These are phyloP conservation scores for Chrysoporthe deuterocubensis DNA, from an alignment of 2,329 filamentous ascomycete genomes.

Conservation along the genomic window DNA sequence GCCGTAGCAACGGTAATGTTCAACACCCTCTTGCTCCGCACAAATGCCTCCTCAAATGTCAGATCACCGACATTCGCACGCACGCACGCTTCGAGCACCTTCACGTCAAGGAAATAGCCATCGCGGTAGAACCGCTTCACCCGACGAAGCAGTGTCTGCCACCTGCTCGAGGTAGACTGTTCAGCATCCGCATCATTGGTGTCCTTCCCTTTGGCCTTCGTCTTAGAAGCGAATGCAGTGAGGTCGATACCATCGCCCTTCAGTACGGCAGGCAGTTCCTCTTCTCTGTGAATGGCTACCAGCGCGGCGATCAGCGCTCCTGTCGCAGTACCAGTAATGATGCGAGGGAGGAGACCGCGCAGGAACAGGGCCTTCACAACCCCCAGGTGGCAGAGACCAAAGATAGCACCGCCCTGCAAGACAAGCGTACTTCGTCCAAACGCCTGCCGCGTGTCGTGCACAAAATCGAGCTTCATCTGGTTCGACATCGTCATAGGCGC, in stretches of 20 bases:
- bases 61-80: constrained; percentile 83
- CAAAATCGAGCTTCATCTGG: constrained; percentile 72
- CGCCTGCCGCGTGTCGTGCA: constrained; percentile 85
- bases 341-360: constrained; percentile 79
- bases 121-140: constrained; percentile 71
- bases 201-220: constrained; percentile 35
- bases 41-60: constrained; percentile 92
- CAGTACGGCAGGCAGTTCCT: constrained; percentile 78
- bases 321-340: constrained; percentile 89
- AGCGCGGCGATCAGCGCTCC: constrained; percentile 88
- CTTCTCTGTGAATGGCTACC: constrained; percentile 84
- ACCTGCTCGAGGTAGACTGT: constrained; percentile 47
- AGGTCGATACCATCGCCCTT: constrained; percentile 82
- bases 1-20: constrained; percentile 89
- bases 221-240: constrained; percentile 67
- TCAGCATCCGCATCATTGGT: constrained; percentile 29
- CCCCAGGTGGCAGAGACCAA: constrained; percentile 87
- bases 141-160: constrained; percentile 68
- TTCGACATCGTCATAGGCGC: constrained; percentile 33
- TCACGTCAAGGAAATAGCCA: constrained; percentile 83
- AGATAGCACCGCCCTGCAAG: constrained; percentile 87
- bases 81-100: constrained; percentile 81
- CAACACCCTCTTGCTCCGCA: constrained; percentile 80
- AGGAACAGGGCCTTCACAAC: constrained; percentile 87
- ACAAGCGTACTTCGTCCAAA: constrained; percentile 87